phyloP scores from a whole-genome alignment of 2,329 filamentous ascomycete genomes.

The Biscogniauxia mediterranea region DNA sequence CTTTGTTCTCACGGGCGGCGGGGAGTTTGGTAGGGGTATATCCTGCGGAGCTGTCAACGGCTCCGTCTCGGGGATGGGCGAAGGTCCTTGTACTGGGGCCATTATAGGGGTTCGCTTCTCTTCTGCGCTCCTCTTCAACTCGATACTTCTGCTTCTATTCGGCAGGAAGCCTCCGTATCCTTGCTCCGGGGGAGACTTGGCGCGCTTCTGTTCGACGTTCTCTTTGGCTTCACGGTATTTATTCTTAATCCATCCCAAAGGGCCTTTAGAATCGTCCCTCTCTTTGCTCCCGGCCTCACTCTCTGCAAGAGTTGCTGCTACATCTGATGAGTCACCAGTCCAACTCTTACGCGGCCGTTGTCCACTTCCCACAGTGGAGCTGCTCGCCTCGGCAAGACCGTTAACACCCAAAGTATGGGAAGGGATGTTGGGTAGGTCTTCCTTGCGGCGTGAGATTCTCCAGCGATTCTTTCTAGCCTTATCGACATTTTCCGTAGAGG shows the following conservation, averaged over 20 bases:
- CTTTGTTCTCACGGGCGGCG: conserved; percentile 25
- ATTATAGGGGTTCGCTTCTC: conserved; percentile 26
- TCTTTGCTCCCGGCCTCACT: conserved; percentile 39
- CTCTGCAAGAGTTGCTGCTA: conserved; percentile 39
- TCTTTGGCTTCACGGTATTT: conserved; percentile 62
- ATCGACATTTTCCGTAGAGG: conserved; percentile 46
- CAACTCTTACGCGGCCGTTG: conserved; percentile 48
- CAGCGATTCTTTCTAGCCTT: conserved; percentile 69
- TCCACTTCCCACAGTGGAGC: conserved; percentile 65
- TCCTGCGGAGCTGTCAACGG: conserved; percentile 22
- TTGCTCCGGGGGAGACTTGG: conserved; percentile 53
- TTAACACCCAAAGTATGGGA: conserved; percentile 57
- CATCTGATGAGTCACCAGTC: conserved; percentile 51
- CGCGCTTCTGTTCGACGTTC: conserved; percentile 52
- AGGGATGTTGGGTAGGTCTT: conserved; percentile 51
- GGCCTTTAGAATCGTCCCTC: conserved; percentile 49
- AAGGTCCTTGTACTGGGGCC: conserved; percentile 4
- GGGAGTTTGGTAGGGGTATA: conserved; percentile 28
- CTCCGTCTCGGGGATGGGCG: conserved; percentile 9
- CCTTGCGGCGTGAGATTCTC: conserved; percentile 69
- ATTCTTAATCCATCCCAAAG: conserved; percentile 58
- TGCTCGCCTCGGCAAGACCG: conserved; percentile 62
- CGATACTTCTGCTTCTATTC: conserved; percentile 47
- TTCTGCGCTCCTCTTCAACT: conserved; percentile 44
- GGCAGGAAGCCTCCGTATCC: conserved; percentile 32